Base-by-base conservation (phyloP, 2,329 filamentous ascomycete species). In the Aspergillus jensenii region DNA sequence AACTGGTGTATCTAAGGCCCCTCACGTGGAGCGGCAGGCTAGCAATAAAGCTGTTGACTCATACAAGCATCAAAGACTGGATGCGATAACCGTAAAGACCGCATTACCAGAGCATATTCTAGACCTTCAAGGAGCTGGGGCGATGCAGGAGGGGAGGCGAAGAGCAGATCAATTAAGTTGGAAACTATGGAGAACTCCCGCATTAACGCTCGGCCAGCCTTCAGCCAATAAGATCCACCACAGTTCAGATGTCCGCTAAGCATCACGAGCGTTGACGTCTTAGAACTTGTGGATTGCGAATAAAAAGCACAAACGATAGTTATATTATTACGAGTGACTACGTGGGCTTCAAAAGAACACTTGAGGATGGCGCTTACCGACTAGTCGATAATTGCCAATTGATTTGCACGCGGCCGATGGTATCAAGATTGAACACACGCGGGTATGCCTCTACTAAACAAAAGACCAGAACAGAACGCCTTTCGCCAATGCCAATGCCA, bases 401-500 rank as follows among this genome's bases (percentile, higher is more conserved):
- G 39, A 43, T 56, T 48, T 50, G 37, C 25, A n/a, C 43, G 15
- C 21, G 43, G 25, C 21, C 25, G 40, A 52, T 52, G 62, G 63
- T 63, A 67, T 65, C 63, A 62, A 51, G 60, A 31, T 31, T 31
- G 27, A 64, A 54, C 63, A 62, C 51, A 62, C 31, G 59, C 59
- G 48, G 50, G 58, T 58, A 60, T 61, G 59, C 59, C 52, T 51
- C 40, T 56, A 49, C 60, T 62, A 64, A 46, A 31, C 66, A 58
- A 56, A 61, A 45, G 71, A 74, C 61, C 64, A 65, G 48, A 35
- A 67, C 56, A 59, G 25, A 74, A 74, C 70, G 69, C 72, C 71
- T 62, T 64, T 68, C 72, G 72, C 72, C 72, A 56, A 66, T 75
- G 68, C 72, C 72, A 58, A 66, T 75, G 67, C 57, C 67, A 71